Conservation (phyloP, 1,284 basidiomycete species). For the Austroboletus niveus region DNA sequence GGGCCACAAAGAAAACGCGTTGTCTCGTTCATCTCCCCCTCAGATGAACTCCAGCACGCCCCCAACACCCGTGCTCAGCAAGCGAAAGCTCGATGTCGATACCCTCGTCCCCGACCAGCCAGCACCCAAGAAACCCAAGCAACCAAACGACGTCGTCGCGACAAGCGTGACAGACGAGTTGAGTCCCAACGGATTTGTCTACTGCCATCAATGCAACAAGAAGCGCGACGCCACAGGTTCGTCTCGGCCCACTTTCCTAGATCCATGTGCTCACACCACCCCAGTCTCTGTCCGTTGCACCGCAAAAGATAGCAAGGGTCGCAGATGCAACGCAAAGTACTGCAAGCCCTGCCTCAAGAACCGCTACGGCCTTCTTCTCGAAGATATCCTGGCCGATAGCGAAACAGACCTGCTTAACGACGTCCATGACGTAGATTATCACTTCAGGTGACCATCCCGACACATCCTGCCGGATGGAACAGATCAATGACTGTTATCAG, state of each 20-base stretch:
- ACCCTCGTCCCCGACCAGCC: conserved; percentile 11
- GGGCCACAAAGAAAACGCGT: conserved; percentile 57
- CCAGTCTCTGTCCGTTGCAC: conserved; percentile 55
- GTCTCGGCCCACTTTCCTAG: conserved; percentile 16
- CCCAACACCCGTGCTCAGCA: conserved; percentile 31
- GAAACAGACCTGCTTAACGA: conserved; percentile 32
- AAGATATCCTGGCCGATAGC: conserved; percentile 40
- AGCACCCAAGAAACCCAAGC: conserved; percentile 37
- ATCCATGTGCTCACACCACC: conserved; percentile 5
- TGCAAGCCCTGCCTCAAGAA: conserved; percentile 67
- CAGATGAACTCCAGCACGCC: conserved; percentile 32
- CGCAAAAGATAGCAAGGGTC: conserved; percentile 30
- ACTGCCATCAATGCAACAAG: conserved; percentile 71
- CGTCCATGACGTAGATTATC: conserved; percentile 41
- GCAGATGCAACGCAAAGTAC: conserved; percentile 55
- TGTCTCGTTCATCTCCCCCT: conserved; percentile 37
- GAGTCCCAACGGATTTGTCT: conserved; percentile 40
- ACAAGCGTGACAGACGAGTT: conserved; percentile 28
- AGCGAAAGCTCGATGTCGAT: conserved; percentile 40
- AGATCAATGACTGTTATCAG: conserved; percentile 36
- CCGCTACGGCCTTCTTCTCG: conserved; percentile 55
- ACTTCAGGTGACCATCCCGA: conserved; percentile 47
- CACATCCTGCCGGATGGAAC: conserved; percentile 1
- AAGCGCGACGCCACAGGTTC: conserved; percentile 53
- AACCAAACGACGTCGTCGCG: conserved; percentile 4